Evolutionary conservation across 495 filamentous ascomycete species (phyloP).

Genomic region (Neurospora tetraspora): DNA sequence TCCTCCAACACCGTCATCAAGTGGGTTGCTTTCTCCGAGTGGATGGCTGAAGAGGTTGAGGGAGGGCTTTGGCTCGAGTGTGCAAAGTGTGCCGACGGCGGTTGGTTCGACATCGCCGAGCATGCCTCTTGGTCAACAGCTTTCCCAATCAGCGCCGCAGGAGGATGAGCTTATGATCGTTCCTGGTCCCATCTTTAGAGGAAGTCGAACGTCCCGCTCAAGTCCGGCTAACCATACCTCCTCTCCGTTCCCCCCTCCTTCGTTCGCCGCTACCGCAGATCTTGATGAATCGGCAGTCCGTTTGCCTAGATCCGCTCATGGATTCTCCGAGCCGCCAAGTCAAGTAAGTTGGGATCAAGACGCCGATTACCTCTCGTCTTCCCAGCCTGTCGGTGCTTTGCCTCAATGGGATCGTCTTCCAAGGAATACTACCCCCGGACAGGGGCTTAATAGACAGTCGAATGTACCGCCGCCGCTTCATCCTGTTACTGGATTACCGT

Average conservation of each 20-base stretch:
- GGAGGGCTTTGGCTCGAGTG: not conserved
- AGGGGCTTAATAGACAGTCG: not conserved
- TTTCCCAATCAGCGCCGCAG: not conserved
- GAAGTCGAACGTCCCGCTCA: slow-evolving; percentile 19
- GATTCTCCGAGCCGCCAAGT: not conserved
- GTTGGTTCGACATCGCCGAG: slow-evolving; percentile 1
- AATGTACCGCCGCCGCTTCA: not conserved
- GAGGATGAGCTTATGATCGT: slow-evolving; percentile 2
- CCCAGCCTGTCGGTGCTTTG: slow-evolving; percentile 11
- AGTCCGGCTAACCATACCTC: slow-evolving; percentile 11
- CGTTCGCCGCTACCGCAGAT: slow-evolving; percentile 8
- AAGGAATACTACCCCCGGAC: not conserved
- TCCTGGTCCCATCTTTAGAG: slow-evolving; percentile 16
- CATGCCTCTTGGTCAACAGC: not conserved
- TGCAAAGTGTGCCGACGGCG: not conserved
- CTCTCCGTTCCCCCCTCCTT: slow-evolving; percentile 22
- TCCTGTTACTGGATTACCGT: not conserved
- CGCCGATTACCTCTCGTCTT: slow-evolving; percentile 16
- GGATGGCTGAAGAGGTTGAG: not conserved
- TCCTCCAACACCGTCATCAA: not conserved
- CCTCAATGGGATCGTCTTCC: not conserved
- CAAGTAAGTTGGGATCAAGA: not conserved
- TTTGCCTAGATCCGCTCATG: not conserved
- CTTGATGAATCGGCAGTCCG: not conserved
- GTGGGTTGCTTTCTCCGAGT: not conserved